Evolutionary conservation across 495 filamentous ascomycete genomes (phyloP).

Genomic region (Tuber melanosporum): DNA sequence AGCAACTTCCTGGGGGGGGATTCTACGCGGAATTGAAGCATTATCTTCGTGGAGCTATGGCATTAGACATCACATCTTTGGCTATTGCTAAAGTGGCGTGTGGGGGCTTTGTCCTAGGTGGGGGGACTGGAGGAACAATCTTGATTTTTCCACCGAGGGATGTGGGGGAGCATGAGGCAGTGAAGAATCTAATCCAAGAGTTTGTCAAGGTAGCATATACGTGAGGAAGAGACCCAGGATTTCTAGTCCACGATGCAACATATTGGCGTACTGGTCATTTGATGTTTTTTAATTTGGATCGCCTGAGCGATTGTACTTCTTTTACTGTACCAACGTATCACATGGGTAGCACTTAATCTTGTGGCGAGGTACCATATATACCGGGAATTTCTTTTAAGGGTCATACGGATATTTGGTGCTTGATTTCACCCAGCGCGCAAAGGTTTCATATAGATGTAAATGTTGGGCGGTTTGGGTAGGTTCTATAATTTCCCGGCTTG

Average conservation of each 20-base stretch:
- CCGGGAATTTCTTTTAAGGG: background rate
- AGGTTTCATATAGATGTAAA: background rate
- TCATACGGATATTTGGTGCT: background rate
- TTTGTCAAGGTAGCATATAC: background rate
- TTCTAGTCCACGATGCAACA: background rate
- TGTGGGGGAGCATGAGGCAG: slow-evolving; percentile 25
- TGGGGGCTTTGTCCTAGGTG: slow-evolving; percentile 51
- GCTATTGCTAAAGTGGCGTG: slow-evolving; percentile 50
- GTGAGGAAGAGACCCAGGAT: background rate
- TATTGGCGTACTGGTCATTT: background rate
- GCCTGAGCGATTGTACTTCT: background rate
- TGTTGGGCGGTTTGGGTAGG: background rate
- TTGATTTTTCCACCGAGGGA: slow-evolving; percentile 47
- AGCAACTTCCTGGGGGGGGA: slow-evolving; percentile 20
- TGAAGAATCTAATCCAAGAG: slow-evolving; percentile 2
- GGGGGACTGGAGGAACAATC: slow-evolving; percentile 46
- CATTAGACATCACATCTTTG: slow-evolving; percentile 50
- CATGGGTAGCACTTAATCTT: background rate
- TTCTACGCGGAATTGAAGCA: slow-evolving; percentile 46
- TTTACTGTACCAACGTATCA: background rate
- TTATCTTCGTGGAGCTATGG: slow-evolving; percentile 49
- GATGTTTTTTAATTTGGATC: background rate
- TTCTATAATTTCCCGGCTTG: background rate
- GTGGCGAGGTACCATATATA: background rate
- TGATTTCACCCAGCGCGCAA: background rate